phyloP scores from a whole-genome alignment of 768 basidiomycete genomes.

The Coprinopsis strossmayeri region DNA sequence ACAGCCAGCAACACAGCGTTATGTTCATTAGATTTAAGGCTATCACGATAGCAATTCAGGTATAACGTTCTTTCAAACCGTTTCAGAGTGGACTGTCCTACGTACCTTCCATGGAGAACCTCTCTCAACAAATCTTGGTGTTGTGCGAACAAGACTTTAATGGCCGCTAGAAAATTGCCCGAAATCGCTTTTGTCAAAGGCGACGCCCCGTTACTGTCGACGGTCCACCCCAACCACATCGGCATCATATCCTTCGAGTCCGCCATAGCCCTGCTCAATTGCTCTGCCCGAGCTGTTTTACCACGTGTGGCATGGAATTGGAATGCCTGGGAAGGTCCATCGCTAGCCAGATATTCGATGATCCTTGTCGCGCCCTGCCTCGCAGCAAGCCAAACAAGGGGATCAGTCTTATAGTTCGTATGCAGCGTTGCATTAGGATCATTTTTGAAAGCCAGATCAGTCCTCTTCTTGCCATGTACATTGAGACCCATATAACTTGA shows the following conservation, averaged over 20 bases:
- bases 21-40: slow-evolving; percentile 39
- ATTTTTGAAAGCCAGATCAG: slow-evolving; percentile 42
- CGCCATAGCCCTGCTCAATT: slow-evolving; percentile 30
- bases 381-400: slow-evolving; percentile 43
- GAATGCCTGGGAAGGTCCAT: slow-evolving; percentile 44
- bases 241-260: slow-evolving; percentile 37
- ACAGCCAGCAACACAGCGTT: slow-evolving; percentile 42
- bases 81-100: slow-evolving; percentile 3
- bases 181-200: slow-evolving; percentile 41
- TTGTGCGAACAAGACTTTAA: slow-evolving; percentile 40
- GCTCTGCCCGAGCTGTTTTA: slow-evolving; percentile 35
- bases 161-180: slow-evolving; percentile 25
- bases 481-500: slow-evolving; percentile 51
- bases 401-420: slow-evolving; percentile 5
- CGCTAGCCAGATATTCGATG: slow-evolving; percentile 41
- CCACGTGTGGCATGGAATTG: slow-evolving; percentile 38
- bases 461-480: slow-evolving; percentile 56
- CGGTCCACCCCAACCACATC: slow-evolving; percentile 45
- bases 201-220: slow-evolving; percentile 43
- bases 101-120: slow-evolving; percentile 38
- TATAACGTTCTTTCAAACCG: not conserved
- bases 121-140: slow-evolving; percentile 33
- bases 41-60: slow-evolving; percentile 14
- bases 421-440: slow-evolving; percentile 51
- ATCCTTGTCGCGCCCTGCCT: slow-evolving; percentile 26